Percentiles rank a stretch among this genome's conserved stretches.
phyloP scores from a whole-genome alignment of 495 filamentous ascomycete species.

The Ascodesmis nigricans region DNA sequence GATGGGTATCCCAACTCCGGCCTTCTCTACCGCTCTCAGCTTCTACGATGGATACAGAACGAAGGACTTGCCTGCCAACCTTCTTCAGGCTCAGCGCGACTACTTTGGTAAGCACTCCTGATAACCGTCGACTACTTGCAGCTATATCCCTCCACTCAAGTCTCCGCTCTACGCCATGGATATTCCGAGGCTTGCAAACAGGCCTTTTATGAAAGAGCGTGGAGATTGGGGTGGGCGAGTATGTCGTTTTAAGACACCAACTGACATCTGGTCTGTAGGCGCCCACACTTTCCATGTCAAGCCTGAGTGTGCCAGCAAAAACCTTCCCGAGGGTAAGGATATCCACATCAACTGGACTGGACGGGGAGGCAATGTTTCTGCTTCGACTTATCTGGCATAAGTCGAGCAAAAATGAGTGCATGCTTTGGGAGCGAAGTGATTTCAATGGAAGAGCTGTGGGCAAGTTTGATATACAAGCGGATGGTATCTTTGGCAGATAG shows the following conservation, averaged over 20 bases:
- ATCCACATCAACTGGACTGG: conserved; percentile 99
- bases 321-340: conserved; percentile 68
- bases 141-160: not conserved
- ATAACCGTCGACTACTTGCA: too few species aligned
- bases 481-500: too few species aligned
- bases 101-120: conserved; percentile 46
- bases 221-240: not conserved
- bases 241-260: not conserved
- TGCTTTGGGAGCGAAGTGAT: too few species aligned
- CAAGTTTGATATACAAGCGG: too few species aligned
- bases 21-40: conserved; percentile 83
- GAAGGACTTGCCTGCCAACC: conserved; percentile 85
- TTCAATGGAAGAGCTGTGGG: too few species aligned
- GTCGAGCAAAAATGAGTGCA: conserved; percentile 10
- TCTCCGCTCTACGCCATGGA: too few species aligned
- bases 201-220: too few species aligned
- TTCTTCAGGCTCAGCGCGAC: conserved; percentile 94
- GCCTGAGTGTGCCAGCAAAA: conserved; percentile 63
- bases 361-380: conserved; percentile 84
- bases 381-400: conserved; percentile 95
- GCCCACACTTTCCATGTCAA: conserved; percentile 98
- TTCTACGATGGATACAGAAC: conserved; percentile 98
- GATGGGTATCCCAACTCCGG: conserved; percentile 83
- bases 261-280: conserved; percentile 25
- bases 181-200: too few species aligned